These are phyloP conservation scores for Selenicereus undatus DNA, from an alignment of 148 eudicot species.

Conservation along the genomic window DNA sequence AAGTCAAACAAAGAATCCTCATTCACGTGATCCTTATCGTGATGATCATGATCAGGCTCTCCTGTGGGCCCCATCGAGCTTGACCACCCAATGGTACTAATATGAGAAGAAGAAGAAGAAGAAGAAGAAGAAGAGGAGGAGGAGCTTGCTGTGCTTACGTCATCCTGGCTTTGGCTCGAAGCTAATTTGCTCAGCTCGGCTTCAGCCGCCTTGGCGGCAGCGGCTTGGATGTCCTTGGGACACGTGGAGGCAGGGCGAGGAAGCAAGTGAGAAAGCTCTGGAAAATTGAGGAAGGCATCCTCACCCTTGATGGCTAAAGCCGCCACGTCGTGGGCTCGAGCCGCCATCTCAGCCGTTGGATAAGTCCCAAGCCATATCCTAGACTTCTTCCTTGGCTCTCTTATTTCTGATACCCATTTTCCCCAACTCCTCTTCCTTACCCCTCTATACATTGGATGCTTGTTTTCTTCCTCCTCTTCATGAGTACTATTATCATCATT, in stretches of 20 bases:
- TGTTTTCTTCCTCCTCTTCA: neutral
- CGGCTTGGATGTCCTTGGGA: constrained; percentile 60
- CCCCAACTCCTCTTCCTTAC: constrained; percentile 66
- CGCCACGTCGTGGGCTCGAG: constrained; percentile 70
- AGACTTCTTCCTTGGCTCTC: constrained; percentile 65
- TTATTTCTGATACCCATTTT: constrained; percentile 67
- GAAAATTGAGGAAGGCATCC: constrained; percentile 54
- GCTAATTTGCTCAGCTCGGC: constrained; percentile 4
- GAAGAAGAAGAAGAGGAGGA: constrained; percentile 12
- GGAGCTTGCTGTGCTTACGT: constrained; percentile 14
- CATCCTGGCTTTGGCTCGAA: neutral
- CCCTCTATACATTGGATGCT: constrained; percentile 40
- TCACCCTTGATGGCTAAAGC: constrained; percentile 64
- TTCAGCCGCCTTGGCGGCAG: constrained; percentile 52
- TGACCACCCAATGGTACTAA: constrained; percentile 21
- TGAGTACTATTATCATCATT: neutral
- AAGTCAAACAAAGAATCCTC: constrained; percentile 53
- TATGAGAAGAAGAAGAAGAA: constrained; percentile 9
- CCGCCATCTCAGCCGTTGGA: constrained; percentile 72
- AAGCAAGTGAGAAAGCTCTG: constrained; percentile 37
- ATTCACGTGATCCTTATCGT: constrained; percentile 14
- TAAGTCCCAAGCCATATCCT: constrained; percentile 71
- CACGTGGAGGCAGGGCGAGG: constrained; percentile 54
- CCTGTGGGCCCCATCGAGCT: constrained; percentile 16
- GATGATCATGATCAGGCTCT: constrained; percentile 1